Evolutionary conservation across 805 yeast species (phyloP).

Genomic region (Komagataella kurtzmanii): DNA sequence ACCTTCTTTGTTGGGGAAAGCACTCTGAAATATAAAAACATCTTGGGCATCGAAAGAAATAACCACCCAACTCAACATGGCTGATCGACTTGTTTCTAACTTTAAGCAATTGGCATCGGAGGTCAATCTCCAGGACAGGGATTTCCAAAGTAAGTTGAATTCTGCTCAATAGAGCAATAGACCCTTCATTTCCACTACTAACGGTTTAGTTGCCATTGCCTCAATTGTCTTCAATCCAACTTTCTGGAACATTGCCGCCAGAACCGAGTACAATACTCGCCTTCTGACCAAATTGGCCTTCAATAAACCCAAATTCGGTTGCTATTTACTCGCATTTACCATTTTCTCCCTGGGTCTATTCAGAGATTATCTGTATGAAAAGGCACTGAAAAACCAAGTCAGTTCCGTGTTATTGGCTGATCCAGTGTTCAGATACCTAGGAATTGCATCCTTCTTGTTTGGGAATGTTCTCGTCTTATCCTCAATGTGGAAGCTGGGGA

Average conservation of each 20-base stretch:
- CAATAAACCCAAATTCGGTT: constrained; percentile 56
- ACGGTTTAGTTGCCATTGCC: constrained; percentile 30
- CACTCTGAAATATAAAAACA: not conserved
- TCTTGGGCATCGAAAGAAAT: not conserved
- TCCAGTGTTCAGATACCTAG: constrained; percentile 23
- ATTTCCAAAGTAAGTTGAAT: constrained; percentile 12
- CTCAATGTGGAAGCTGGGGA: constrained; percentile 87
- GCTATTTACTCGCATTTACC: constrained; percentile 70
- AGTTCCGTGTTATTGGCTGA: constrained; percentile 38
- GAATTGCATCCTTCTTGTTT: constrained; percentile 37
- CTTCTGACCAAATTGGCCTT: constrained; percentile 63
- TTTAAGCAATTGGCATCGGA: constrained; percentile 6
- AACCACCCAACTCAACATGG: not conserved
- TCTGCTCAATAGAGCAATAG: not conserved
- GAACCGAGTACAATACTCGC: constrained; percentile 71
- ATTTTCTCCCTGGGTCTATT: constrained; percentile 78
- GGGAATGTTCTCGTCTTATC: constrained; percentile 75
- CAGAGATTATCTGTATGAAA: constrained; percentile 65
- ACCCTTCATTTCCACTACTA: constrained; percentile 2
- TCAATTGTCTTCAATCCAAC: constrained; percentile 85
- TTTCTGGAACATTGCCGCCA: constrained; percentile 90
- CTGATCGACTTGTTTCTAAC: not conserved
- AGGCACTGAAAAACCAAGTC: constrained; percentile 63
- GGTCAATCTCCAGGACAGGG: constrained; percentile 10
- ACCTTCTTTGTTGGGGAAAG: not conserved